These are phyloP conservation scores for Glomus cerebriforme DNA, from an alignment of 192 early-diverging fungal genomes.

Conservation along the genomic window DNA sequence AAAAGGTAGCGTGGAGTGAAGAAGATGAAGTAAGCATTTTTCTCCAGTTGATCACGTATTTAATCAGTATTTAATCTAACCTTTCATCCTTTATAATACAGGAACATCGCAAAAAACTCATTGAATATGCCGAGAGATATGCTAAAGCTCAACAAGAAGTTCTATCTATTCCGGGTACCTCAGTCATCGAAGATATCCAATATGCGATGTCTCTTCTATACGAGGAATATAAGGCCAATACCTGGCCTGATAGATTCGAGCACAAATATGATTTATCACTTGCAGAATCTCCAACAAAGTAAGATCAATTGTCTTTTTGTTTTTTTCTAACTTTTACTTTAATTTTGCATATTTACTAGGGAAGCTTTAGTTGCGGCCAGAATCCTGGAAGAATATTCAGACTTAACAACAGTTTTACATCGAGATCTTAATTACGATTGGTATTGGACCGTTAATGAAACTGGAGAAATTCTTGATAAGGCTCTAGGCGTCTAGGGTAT, in stretches of 20 bases:
- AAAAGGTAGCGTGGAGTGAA: too few species aligned
- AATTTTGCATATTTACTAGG: constrained; percentile 18
- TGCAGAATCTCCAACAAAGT: constrained; percentile 12
- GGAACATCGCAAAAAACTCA: too few species aligned
- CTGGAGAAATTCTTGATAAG: constrained; percentile 13
- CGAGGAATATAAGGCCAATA: constrained; percentile 17
- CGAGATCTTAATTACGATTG: constrained; percentile 15
- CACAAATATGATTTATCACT: constrained; percentile 18
- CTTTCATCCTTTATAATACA: too few species aligned
- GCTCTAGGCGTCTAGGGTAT: neutral
- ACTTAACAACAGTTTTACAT: constrained; percentile 13
- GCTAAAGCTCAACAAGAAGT: too few species aligned
- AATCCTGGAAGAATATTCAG: constrained; percentile 6
- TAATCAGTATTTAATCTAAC: too few species aligned
- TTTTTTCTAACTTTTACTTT: constrained; percentile 4
- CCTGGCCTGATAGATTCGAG: constrained; percentile 2
- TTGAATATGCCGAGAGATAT: too few species aligned
- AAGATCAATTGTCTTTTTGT: constrained; percentile 14
- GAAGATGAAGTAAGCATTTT: too few species aligned
- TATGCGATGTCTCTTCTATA: neutral
- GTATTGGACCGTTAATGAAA: neutral
- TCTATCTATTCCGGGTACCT: too few species aligned
- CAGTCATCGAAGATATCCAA: too few species aligned
- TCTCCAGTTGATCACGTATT: too few species aligned
- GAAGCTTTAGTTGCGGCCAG: constrained; percentile 12